Evolutionary conservation across 2,329 filamentous ascomycete genomes (phyloP), one percentile per base, ranked within the genome.

Genomic region (Fusarium napiforme): DNA sequence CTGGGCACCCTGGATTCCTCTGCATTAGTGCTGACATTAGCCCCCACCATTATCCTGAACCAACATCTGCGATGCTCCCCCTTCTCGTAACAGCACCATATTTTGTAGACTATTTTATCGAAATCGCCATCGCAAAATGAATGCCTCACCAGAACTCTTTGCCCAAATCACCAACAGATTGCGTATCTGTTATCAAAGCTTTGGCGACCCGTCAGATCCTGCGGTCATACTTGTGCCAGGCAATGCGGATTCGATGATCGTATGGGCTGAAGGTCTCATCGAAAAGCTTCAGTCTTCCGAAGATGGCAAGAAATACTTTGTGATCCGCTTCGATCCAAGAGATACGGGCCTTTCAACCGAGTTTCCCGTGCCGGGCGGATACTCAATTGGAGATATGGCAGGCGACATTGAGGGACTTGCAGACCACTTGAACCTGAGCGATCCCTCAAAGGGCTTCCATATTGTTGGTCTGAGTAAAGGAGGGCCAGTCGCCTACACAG

Each of bases 121-220:
- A 9, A 15, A 14, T n/a, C 30, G 5, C 2, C 16, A n/a, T 15
- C 14, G 9, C 18, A 32, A 37, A 37, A 68, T 76, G 74, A 34
- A 75, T 14, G 36, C 36, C 32, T 76, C 74, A 3, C 30, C 50
- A 19, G 78, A 81, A 18, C 75, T 75, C 19, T 81, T 81, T 23
- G 71, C 76, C 14, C 64, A 60, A 1, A 67, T 81, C 21, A 73
- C 77, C 3, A 76, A 58, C 10, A 63, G 76, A 4, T 79, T 79
- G 34, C 73, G 75, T 16, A 71, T 81, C 32, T 81, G 78, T 64
- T 81, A 81, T 37, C 78, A 77, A 57, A 76, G 75, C 5, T 74
- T 75, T 30, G 79, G 79, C 32, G 59, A 76, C 21, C 71, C 71
- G 3, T 55, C 70, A 4, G 74, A 79, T 43, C 71, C 79, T 6